phyloP scores from a whole-genome alignment of 257 asterid genomes.

The Solanum tarapatanum region DNA sequence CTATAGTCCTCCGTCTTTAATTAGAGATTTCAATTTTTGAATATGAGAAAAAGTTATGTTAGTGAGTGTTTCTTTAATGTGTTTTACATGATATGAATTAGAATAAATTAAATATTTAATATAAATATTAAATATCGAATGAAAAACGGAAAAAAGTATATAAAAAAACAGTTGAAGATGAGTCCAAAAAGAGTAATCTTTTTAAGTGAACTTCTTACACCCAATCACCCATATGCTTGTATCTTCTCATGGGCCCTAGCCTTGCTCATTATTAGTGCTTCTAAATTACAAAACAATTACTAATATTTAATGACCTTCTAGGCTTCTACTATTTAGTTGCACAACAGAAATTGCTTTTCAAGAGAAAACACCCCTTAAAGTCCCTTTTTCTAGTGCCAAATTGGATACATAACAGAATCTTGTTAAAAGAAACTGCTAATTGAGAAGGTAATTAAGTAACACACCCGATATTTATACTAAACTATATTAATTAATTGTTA shows the following conservation, averaged over 20 bases:
- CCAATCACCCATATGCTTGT: not conserved
- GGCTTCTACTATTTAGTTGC: not conserved
- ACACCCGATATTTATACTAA: not conserved
- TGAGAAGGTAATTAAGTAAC: not conserved
- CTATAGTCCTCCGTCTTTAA: not conserved
- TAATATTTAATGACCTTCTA: not conserved
- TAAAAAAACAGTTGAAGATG: not conserved
- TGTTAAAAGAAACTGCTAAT: not conserved
- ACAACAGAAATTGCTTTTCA: not conserved
- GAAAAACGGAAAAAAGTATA: rapidly evolving
- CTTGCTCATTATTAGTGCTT: not conserved
- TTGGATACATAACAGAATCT: not conserved
- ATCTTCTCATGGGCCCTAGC: not conserved
- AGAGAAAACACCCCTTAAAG: not conserved
- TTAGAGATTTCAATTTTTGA: not conserved
- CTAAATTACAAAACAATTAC: not conserved
- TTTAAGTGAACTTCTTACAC: not conserved
- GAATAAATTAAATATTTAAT: not conserved
- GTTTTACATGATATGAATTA: not conserved
- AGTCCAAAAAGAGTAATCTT: not conserved
- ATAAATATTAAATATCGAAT: not conserved
- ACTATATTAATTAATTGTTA: not conserved
- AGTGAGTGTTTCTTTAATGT: not conserved
- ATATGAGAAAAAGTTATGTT: not conserved
- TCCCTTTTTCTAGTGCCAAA: not conserved